phyloP scores from a whole-genome alignment of 129 eudicot genomes.

The Scalesia atractyloides region DNA sequence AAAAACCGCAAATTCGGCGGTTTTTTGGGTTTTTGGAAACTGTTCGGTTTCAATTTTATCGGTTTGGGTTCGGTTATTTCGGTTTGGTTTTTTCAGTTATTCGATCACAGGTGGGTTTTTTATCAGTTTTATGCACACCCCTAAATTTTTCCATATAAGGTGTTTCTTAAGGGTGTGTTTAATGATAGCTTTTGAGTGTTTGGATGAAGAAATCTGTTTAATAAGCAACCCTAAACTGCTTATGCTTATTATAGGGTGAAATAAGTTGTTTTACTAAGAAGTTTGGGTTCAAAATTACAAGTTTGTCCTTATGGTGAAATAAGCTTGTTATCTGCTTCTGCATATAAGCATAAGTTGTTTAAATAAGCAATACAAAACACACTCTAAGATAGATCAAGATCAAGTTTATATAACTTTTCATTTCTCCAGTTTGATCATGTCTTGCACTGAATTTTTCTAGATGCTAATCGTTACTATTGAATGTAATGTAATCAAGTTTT shows the following conservation, averaged over 20 bases:
- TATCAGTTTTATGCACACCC: no score
- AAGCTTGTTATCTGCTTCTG: not conserved
- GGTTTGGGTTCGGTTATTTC: no score
- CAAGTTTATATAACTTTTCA: not conserved
- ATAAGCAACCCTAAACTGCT: not conserved
- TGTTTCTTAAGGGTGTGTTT: not conserved
- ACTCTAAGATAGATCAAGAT: not conserved
- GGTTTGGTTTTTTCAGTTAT: no score
- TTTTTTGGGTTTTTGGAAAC: no score
- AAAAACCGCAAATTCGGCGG: no score
- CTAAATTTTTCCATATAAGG: not conserved
- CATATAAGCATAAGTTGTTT: not conserved
- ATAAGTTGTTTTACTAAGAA: not conserved
- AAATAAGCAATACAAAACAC: not conserved
- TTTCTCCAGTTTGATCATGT: conserved; percentile 4
- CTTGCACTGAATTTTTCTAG: not conserved
- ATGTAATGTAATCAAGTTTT: not conserved
- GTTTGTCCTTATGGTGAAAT: not conserved
- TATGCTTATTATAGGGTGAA: not conserved
- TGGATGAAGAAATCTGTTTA: not conserved
- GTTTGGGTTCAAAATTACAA: not conserved
- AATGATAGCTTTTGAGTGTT: not conserved
- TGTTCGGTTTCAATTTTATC: no score
- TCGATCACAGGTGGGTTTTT: no score
- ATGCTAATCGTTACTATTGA: not conserved